These are phyloP conservation scores for Picea glauca DNA, from an alignment of 75 land plant genomes.

Conservation along the genomic window DNA sequence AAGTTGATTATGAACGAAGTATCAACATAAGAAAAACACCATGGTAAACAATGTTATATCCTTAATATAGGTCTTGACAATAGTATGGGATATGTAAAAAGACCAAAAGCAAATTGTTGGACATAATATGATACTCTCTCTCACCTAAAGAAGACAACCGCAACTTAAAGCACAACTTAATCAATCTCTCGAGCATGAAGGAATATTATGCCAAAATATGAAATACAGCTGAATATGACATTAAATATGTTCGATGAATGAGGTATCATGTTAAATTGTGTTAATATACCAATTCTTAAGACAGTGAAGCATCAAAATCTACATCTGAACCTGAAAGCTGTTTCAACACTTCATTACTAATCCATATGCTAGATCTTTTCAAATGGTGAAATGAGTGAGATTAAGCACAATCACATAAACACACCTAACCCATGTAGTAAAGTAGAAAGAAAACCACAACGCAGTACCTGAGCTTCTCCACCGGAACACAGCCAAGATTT, in stretches of 20 bases:
- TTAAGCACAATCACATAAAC: background rate
- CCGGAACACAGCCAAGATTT: slow-evolving; percentile 66
- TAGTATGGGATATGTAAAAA: too few relatives aligned
- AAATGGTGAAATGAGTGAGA: background rate
- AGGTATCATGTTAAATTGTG: background rate
- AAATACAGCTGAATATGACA: background rate
- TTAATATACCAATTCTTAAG: background rate
- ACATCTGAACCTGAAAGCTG: background rate
- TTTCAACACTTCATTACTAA: background rate
- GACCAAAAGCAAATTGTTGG: too few relatives aligned
- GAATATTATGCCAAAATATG: background rate
- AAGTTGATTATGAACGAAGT: too few relatives aligned
- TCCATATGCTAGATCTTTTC: background rate
- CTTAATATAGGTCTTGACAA: too few relatives aligned
- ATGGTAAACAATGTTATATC: too few relatives aligned
- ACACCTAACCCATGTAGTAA: background rate
- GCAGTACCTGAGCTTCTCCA: slow-evolving; percentile 78
- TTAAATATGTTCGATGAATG: background rate
- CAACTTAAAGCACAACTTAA: too few relatives aligned
- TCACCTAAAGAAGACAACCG: too few relatives aligned
- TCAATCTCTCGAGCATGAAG: too few relatives aligned
- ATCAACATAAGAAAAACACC: too few relatives aligned
- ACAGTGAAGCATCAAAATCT: background rate
- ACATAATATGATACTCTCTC: too few relatives aligned
- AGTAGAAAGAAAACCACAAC: background rate